phyloP scores from a whole-genome alignment of 352 stramenopile species.

The Globisporangium mamillatum region DNA sequence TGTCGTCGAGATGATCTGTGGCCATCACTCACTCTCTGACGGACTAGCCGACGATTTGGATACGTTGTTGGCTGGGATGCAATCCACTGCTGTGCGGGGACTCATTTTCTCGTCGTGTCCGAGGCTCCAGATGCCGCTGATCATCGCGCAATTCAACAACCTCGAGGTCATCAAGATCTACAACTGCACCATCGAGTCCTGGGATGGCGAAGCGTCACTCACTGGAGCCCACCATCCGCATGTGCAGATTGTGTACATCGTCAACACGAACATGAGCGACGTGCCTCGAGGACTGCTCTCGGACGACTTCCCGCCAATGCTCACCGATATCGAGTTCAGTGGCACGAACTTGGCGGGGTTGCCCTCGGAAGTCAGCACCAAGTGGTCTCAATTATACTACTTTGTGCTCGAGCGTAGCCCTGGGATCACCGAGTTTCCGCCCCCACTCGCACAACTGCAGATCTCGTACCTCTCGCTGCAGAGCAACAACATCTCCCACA shows the following conservation, averaged over 20 bases:
- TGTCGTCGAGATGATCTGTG: background rate
- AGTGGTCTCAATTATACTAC: too few species aligned
- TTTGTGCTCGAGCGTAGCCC: too few species aligned
- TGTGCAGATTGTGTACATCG: slow-evolving; percentile 28
- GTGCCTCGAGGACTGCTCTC: slow-evolving; percentile 30
- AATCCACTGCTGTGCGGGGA: slow-evolving; percentile 17
- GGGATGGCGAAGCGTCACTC: slow-evolving; percentile 24
- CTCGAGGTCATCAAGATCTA: slow-evolving; percentile 39
- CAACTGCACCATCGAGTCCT: slow-evolving; percentile 34
- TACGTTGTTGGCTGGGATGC: slow-evolving; percentile 18
- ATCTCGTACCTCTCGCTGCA: slow-evolving; percentile 14
- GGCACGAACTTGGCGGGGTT: slow-evolving; percentile 28
- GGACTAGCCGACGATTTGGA: slow-evolving; percentile 9
- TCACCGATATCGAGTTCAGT: slow-evolving; percentile 41
- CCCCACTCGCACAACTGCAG: background rate
- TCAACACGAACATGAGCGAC: slow-evolving; percentile 31
- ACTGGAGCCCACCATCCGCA: slow-evolving; percentile 18
- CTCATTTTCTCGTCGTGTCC: slow-evolving; percentile 38
- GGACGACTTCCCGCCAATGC: slow-evolving; percentile 26
- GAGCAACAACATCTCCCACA: slow-evolving; percentile 1
- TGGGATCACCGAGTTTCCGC: too few species aligned
- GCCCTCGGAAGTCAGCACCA: slow-evolving; percentile 10
- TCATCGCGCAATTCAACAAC: slow-evolving; percentile 23
- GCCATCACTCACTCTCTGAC: too few species aligned
- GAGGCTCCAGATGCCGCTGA: slow-evolving; percentile 22